Evolutionary conservation across 371 early-diverging fungal genomes (phyloP).

Genomic region (Dichotomocladium elegans): DNA sequence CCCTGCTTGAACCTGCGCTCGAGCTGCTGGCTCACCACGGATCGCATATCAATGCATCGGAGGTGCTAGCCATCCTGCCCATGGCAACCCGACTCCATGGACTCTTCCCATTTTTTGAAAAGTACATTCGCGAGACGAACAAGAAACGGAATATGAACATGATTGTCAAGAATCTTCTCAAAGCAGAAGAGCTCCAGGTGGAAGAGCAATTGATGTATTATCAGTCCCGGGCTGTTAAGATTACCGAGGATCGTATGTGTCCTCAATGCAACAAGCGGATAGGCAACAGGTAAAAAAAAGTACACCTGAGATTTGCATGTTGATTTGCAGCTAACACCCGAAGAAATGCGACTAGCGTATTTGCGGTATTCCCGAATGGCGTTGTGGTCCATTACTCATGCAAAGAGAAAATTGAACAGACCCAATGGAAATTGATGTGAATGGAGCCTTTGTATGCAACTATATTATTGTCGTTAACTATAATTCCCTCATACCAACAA

Average conservation of each 20-base stretch:
- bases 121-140: constrained; percentile 65
- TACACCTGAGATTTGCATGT: no score
- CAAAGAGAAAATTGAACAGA: constrained; percentile 59
- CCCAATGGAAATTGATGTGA: constrained; percentile 40
- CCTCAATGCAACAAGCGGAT: constrained; percentile 78
- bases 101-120: constrained; percentile 64
- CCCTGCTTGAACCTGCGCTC: constrained; percentile 60
- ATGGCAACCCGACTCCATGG: constrained; percentile 46
- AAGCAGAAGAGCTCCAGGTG: constrained; percentile 68
- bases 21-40: constrained; percentile 66
- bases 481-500: background rate
- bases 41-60: constrained; percentile 62
- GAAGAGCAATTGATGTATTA: constrained; percentile 67
- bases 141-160: constrained; percentile 60
- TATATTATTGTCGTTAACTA: constrained; percentile 1
- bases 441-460: background rate
- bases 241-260: constrained; percentile 80
- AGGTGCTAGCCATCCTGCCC: constrained; percentile 56
- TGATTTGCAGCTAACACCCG: background rate
- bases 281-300: constrained; percentile 70
- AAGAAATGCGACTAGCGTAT: constrained; percentile 44
- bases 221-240: constrained; percentile 63
- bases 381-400: constrained; percentile 78
- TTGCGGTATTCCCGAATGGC: constrained; percentile 74
- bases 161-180: constrained; percentile 66